These are phyloP conservation scores for Grosmannia penicillata DNA, from an alignment of 2,329 filamentous ascomycete species.

Conservation along the genomic window DNA sequence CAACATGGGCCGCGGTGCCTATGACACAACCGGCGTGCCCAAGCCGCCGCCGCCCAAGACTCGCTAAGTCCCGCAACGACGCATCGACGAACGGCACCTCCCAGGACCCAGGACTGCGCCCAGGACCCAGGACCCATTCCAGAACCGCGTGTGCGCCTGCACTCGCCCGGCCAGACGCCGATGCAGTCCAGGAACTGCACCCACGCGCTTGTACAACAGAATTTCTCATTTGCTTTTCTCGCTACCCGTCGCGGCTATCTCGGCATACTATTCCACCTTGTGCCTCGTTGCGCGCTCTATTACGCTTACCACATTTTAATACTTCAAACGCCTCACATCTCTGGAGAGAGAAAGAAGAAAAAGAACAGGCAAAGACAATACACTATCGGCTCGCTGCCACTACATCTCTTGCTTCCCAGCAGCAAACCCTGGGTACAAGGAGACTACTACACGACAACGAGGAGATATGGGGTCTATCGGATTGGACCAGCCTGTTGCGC, in stretches of 20 bases:
- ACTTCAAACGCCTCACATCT: conserved; percentile 18
- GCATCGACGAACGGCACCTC: background rate
- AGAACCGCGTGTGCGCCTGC: too few species aligned
- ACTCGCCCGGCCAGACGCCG: too few species aligned
- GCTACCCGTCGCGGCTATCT: background rate
- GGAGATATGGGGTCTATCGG: background rate
- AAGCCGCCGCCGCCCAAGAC: conserved; percentile 22
- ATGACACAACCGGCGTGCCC: conserved; percentile 22
- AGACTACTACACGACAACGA: background rate
- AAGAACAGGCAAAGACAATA: conserved; percentile 5
- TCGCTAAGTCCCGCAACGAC: conserved; percentile 12
- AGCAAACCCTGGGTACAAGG: conserved; percentile 10
- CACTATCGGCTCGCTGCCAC: conserved; percentile 16
- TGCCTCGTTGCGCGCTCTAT: background rate
- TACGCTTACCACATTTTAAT: conserved; percentile 17
- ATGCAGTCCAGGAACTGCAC: too few species aligned
- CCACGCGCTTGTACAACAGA: background rate
- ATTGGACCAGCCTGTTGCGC: background rate
- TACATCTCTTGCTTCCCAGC: conserved; percentile 12
- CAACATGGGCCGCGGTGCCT: conserved; percentile 22
- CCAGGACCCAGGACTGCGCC: background rate
- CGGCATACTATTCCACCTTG: background rate
- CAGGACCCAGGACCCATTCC: too few species aligned
- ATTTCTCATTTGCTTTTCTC: too few species aligned
- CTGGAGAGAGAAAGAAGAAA: background rate